Base-by-base conservation (phyloP, 768 basidiomycete genomes). In the Mycena maculata region DNA sequence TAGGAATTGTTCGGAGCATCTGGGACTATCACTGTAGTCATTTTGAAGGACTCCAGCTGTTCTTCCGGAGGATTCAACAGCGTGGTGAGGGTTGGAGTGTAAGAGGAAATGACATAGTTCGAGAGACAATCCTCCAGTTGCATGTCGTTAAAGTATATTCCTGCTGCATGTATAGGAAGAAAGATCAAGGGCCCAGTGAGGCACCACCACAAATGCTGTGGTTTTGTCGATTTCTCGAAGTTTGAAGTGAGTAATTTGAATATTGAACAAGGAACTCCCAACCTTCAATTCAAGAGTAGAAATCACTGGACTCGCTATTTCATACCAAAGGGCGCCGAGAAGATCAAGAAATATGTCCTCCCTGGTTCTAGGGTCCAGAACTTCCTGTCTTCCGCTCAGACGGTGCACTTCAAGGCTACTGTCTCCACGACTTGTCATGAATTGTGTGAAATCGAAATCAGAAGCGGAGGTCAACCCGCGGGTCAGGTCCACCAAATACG, bases 161-260 rank as follows among this genome's bases (percentile, higher is more conserved):
- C 47, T 36, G 58, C 58, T 18, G 58, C 58, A 38, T 60, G 58
- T 18, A 60, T 39, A 25, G 58, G 58, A 48, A 60, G 58, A 38
- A 60, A 60, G 15, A 10, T 49, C n/a, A 60, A 49, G 23, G 47
- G 45, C 47, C 58, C 58, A 39, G 45, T 49, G n/a, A 39, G 58
- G 18, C 47, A 60, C 58, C 58, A 60, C 58, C 58, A 60, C 23
- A 60, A 38, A 38, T 47, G 58, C 16, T 27, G 33, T 49, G 47
- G 58, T 13, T 49, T 39, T 38, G 47, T 33, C 18, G 45, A 47
- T 36, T 39, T 36, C 33, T 36, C 8, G 33, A 36, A 36, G 33
- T 60, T 30, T 49, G 47, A 20, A 15, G 33, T 38, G 42, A 58
- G 28, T 22, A 36, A 33, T 58, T 58, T 31, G 57, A 45, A 58